These are phyloP conservation scores for Colletotrichum karsti DNA, from an alignment of 2,329 filamentous ascomycete species.

Conservation along the genomic window DNA sequence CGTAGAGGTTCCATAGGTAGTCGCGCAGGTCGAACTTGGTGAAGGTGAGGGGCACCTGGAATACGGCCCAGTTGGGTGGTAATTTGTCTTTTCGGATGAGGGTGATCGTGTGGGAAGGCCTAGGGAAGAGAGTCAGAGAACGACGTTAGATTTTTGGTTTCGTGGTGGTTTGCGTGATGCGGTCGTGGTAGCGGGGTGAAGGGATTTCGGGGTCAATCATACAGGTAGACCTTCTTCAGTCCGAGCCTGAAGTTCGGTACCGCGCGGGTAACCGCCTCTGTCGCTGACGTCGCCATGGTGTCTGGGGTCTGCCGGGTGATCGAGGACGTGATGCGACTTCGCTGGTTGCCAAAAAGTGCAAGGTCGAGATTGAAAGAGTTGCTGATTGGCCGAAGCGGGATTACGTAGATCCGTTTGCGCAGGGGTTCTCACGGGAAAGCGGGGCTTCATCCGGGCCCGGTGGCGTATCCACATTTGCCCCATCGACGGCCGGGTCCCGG, in stretches of 20 bases:
- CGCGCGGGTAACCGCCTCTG: slow-evolving; percentile 44
- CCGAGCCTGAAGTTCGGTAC: slow-evolving; percentile 58
- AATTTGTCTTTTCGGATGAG: slow-evolving; percentile 77
- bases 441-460: neutral
- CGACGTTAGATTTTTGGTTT: neutral
- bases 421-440: neutral
- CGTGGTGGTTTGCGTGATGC: neutral
- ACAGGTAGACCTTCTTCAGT: slow-evolving; percentile 65
- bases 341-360: slow-evolving; percentile 25
- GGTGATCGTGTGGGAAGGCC: slow-evolving; percentile 83
- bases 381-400: slow-evolving; percentile 23
- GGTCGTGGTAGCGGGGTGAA: neutral
- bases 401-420: slow-evolving; percentile 15
- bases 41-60: slow-evolving; percentile 89
- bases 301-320: slow-evolving; percentile 7
- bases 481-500: neutral
- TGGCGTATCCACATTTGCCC: neutral
- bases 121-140: slow-evolving; percentile 43
- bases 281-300: slow-evolving; percentile 50
- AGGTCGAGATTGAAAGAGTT: neutral
- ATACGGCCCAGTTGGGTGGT: slow-evolving; percentile 84
- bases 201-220: slow-evolving; percentile 32
- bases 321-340: neutral
- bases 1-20: slow-evolving; percentile 90
- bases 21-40: slow-evolving; percentile 97